Conservation (phyloP, 2,329 filamentous ascomycete genomes). For the Apiospora phragmitis region DNA sequence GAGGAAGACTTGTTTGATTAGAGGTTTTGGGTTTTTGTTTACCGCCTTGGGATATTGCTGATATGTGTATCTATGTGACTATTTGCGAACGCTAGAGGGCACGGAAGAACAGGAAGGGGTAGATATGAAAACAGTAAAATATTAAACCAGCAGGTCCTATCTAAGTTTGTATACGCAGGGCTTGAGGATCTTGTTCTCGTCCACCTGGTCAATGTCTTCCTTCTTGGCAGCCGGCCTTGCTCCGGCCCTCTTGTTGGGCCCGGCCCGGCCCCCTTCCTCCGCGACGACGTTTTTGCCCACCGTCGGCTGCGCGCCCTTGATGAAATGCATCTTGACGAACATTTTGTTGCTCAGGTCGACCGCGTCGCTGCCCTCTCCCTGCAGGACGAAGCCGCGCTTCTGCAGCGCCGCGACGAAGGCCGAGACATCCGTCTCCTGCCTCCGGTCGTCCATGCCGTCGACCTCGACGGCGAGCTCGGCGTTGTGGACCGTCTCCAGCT, state of each 20-base stretch:
- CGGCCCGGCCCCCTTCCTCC: slow-evolving; percentile 58
- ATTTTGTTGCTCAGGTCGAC: slow-evolving; percentile 91
- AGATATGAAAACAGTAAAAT: not conserved
- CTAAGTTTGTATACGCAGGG: slow-evolving; percentile 95
- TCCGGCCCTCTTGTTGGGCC: slow-evolving; percentile 38
- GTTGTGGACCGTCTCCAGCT: slow-evolving; percentile 49
- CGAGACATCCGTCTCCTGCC: slow-evolving; percentile 79
- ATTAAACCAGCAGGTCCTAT: slow-evolving; percentile 42
- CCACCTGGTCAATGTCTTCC: slow-evolving; percentile 60
- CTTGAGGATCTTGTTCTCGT: slow-evolving; percentile 73
- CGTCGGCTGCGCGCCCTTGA: slow-evolving; percentile 75
- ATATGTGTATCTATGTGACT: not conserved
- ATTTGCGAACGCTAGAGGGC: not conserved
- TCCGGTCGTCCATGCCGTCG: slow-evolving; percentile 63
- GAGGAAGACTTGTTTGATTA: not conserved
- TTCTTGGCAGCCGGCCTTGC: slow-evolving; percentile 59
- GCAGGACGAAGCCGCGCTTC: slow-evolving; percentile 82
- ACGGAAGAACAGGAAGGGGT: not conserved
- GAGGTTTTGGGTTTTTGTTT: not conserved
- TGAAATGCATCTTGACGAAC: slow-evolving; percentile 97
- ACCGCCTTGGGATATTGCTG: not conserved
- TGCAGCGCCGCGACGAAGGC: slow-evolving; percentile 83
- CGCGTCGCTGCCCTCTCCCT: slow-evolving; percentile 58
- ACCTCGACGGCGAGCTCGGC: slow-evolving; percentile 68
- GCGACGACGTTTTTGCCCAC: slow-evolving; percentile 71